Conservation (phyloP, 495 filamentous ascomycete genomes). For the Trichocladium uniseriatum region DNA sequence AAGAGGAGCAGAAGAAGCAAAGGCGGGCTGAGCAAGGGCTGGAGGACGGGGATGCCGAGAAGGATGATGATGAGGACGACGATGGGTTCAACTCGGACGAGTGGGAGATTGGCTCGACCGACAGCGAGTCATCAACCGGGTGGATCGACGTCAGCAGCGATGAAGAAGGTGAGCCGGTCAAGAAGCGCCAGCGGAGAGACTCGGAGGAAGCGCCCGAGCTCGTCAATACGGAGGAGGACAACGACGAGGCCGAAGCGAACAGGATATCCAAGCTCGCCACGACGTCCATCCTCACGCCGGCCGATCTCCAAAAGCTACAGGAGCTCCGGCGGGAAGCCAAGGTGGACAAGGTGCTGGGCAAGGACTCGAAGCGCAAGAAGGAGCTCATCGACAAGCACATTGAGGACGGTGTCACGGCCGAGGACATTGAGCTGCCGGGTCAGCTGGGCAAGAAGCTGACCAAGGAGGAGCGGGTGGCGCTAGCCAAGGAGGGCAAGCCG, state of each 20-base stretch:
- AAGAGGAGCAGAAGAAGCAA: slow-evolving; percentile 73
- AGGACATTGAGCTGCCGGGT: slow-evolving; percentile 74
- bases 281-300: slow-evolving; percentile 79
- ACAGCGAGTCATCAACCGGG: slow-evolving; percentile 63
- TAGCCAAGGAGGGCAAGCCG: slow-evolving; percentile 66
- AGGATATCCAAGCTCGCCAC: slow-evolving; percentile 59
- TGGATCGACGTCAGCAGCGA: slow-evolving; percentile 91
- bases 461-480: slow-evolving; percentile 71
- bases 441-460: slow-evolving; percentile 55
- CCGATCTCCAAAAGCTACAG: slow-evolving; percentile 83
- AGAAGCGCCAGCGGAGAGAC: slow-evolving; percentile 45
- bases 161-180: slow-evolving; percentile 54
- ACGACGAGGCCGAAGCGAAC: slow-evolving; percentile 28
- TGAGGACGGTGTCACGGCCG: slow-evolving; percentile 78
- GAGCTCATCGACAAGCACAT: slow-evolving; percentile 51
- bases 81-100: slow-evolving; percentile 65
- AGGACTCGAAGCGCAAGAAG: slow-evolving; percentile 34
- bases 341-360: slow-evolving; percentile 51
- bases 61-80: slow-evolving; percentile 40
- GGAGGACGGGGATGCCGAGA: slow-evolving; percentile 27
- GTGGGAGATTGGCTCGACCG: slow-evolving; percentile 77
- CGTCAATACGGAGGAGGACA: slow-evolving; percentile 29
- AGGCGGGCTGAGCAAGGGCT: slow-evolving; percentile 57
- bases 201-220: slow-evolving; percentile 17
- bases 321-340: slow-evolving; percentile 70